phyloP scores from a whole-genome alignment of 257 asterid species.

The Coffea eugenioides region DNA sequence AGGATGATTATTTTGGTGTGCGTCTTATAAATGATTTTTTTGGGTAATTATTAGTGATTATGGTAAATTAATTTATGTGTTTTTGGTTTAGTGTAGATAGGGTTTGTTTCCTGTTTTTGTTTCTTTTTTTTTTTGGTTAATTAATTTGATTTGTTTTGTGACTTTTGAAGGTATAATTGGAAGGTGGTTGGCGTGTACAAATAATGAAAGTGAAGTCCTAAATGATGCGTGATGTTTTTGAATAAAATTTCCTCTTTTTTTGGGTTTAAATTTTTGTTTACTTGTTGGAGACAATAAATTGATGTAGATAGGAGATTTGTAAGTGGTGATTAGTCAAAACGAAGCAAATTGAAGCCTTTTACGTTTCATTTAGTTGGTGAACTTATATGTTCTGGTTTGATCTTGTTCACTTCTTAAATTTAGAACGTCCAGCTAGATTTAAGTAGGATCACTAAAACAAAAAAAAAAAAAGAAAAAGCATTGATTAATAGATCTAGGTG shows the following conservation, averaged over 20 bases:
- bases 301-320: not conserved
- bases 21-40: not conserved
- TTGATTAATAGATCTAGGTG: too few relatives aligned
- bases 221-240: not conserved
- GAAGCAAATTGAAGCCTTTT: too few relatives aligned
- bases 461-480: too few relatives aligned
- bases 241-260: not conserved
- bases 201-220: slow-evolving; percentile 1
- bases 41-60: not conserved
- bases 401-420: too few relatives aligned
- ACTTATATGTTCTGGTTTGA: too few relatives aligned
- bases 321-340: too few relatives aligned
- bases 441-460: too few relatives aligned
- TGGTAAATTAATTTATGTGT: not conserved
- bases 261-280: not conserved
- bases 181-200: not conserved
- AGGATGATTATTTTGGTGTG: slow-evolving; percentile 1
- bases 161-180: not conserved
- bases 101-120: not conserved
- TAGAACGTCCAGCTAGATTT: too few relatives aligned
- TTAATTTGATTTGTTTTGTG: not conserved
- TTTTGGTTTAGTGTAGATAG: not conserved
- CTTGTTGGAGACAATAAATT: slow-evolving; percentile 2
- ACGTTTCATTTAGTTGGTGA: too few relatives aligned
- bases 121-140: not conserved